These are phyloP conservation scores for Erodium trifolium DNA, from an alignment of 441 rosid genomes.

Conservation along the genomic window DNA sequence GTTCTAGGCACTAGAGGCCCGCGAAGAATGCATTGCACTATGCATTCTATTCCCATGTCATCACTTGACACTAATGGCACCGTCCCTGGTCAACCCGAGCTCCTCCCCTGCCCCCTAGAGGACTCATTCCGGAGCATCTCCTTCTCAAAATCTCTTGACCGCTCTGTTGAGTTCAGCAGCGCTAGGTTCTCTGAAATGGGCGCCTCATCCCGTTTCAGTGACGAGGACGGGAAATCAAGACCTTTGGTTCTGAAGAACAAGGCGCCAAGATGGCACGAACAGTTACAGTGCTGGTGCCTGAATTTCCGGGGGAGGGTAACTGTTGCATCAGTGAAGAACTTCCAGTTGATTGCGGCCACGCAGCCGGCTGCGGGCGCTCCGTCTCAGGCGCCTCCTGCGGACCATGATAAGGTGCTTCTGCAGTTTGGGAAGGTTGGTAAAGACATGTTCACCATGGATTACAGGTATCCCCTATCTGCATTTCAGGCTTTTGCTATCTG, in stretches of 20 bases:
- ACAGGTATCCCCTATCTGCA: constrained; percentile 21
- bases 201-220: too few relatives aligned
- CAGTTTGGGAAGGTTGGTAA: constrained; percentile 24
- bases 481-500: constrained; percentile 24
- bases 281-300: constrained; percentile 24
- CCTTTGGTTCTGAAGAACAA: constrained; percentile 18
- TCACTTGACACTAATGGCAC: too few relatives aligned
- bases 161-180: too few relatives aligned
- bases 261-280: constrained; percentile 23
- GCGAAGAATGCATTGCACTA: too few relatives aligned
- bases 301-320: constrained; percentile 23
- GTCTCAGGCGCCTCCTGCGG: too few relatives aligned
- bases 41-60: too few relatives aligned
- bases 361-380: constrained; percentile 5
- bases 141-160: background rate
- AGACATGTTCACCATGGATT: constrained; percentile 23
- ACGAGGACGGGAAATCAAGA: too few relatives aligned
- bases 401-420: constrained; percentile 9
- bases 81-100: background rate
- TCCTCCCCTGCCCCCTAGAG: constrained; percentile 16
- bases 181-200: too few relatives aligned
- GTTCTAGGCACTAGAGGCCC: too few relatives aligned
- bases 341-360: constrained; percentile 21
- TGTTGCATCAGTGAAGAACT: constrained; percentile 25
- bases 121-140: constrained; percentile 22